These are phyloP conservation scores for Pyrrhoderma lamaoense DNA, from an alignment of 1,284 basidiomycete species.

Conservation along the genomic window DNA sequence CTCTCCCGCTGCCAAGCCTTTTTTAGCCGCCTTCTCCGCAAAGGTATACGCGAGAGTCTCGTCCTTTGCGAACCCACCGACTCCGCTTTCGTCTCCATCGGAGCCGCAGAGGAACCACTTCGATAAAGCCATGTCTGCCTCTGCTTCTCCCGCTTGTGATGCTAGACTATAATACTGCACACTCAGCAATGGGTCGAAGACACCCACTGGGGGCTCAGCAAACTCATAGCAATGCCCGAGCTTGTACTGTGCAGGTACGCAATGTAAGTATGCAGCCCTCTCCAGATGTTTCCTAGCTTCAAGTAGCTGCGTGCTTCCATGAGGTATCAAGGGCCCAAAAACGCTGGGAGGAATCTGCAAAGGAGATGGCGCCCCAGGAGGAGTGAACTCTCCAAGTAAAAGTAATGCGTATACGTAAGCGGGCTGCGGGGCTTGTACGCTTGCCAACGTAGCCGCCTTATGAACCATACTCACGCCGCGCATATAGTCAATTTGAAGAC, in stretches of 20 bases:
- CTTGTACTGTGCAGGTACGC: conserved; percentile 81
- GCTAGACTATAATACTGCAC: conserved; percentile 91
- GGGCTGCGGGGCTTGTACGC: conserved; percentile 75
- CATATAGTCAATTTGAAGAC: conserved; percentile 45
- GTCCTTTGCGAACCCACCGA: conserved; percentile 77
- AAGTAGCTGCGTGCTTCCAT: conserved; percentile 31
- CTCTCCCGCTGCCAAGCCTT: conserved; percentile 76
- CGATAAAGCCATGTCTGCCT: conserved; percentile 92
- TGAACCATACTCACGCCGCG: conserved; percentile 68
- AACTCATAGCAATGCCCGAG: conserved; percentile 90
- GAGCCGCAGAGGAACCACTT: conserved; percentile 95
- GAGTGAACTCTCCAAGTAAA: conserved; percentile 69
- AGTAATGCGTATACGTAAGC: conserved; percentile 83
- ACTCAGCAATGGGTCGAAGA: conserved; percentile 83
- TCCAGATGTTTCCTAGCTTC: conserved; percentile 63
- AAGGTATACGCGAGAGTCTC: conserved; percentile 84
- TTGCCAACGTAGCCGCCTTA: conserved; percentile 70
- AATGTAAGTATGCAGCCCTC: conserved; percentile 79
- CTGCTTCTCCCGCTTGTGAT: conserved; percentile 77
- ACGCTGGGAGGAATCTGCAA: conserved; percentile 43
- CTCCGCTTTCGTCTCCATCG: conserved; percentile 29
- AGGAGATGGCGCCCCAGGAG: neutral
- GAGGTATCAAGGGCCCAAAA: conserved; percentile 46
- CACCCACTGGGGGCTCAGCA: conserved; percentile 50
- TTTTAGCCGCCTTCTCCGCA: conserved; percentile 84